Conservation (phyloP, 768 basidiomycete species). For the Gymnopilus dilepis region DNA sequence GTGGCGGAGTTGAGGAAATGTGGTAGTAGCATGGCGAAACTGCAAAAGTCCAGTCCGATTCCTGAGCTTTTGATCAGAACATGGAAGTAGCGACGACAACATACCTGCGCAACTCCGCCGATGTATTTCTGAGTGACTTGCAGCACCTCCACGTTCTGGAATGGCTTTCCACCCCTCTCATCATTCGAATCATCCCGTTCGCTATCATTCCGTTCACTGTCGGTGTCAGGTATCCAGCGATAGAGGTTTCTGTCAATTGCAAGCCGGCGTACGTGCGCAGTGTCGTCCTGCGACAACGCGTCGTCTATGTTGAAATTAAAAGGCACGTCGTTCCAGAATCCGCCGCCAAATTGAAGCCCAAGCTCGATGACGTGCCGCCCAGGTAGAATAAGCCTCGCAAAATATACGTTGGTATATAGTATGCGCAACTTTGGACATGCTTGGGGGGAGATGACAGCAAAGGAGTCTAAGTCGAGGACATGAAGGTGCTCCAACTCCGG, state of each 20-base stretch:
- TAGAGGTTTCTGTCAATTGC: background rate
- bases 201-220: too few relatives aligned
- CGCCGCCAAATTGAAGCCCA: background rate
- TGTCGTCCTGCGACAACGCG: background rate
- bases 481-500: background rate
- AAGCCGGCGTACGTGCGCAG: background rate
- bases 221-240: too few relatives aligned
- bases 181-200: background rate
- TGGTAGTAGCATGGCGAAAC: background rate
- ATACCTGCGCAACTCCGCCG: background rate
- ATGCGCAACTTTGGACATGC: background rate
- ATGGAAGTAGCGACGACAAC: background rate
- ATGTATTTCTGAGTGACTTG: background rate
- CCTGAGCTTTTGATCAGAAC: background rate
- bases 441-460: background rate
- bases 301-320: background rate
- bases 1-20: background rate
- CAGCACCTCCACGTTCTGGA: background rate
- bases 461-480: background rate
- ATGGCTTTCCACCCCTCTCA: background rate
- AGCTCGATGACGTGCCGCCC: background rate
- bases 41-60: too few relatives aligned
- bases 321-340: background rate
- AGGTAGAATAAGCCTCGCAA: background rate
- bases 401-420: background rate